Base-by-base conservation (phyloP, 1,139 yeast genomes). In the Candida tropicalis region DNA sequence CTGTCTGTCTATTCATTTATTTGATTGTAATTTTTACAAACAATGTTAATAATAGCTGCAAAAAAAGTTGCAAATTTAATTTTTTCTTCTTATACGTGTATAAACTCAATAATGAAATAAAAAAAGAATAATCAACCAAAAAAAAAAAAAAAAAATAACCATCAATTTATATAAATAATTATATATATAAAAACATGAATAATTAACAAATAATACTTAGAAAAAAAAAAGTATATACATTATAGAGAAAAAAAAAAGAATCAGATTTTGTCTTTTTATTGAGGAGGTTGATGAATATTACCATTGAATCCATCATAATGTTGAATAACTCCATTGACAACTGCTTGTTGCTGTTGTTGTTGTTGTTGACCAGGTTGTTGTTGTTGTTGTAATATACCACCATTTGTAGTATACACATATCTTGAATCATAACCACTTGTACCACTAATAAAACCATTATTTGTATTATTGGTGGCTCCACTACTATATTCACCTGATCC, bases 401-500 rank as follows among this genome's bases (percentile, higher is more conserved):
- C 2, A 18, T 16, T 27, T 16, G 22, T 12, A 13, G 38, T 22
- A 35, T 25, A 65, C 37, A 68, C 55, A 38, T 40, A 48, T 34
- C 51, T 43, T 23, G 41, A 31, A 20, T 45, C 50, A 34, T 56
- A 57, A 26, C 51, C 51, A n/a, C n/a, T n/a, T n/a, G n/a, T n/a
- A n/a, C n/a, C n/a, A n/a, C n/a, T n/a, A n/a, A n/a, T n/a, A n/a
- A n/a, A n/a, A n/a, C n/a, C n/a, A n/a, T n/a, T n/a, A n/a, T n/a
- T n/a, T n/a, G n/a, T n/a, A n/a, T n/a, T n/a, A n/a, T n/a, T n/a
- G n/a, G n/a, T n/a, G n/a, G 57, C 57, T 20, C 52, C 45, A n/a
- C 49, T 52, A 18, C 12, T 35, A 44, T 50, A 56, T 39, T 49
- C 55, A 37, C 54, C 51, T 43, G 54, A 48, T 29, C 54, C 52